A percentile compares a stretch with the other conserved stretches of the same genome.
Conservation (phyloP, 1,139 yeast species). For the Spathaspora sp. region DNA sequence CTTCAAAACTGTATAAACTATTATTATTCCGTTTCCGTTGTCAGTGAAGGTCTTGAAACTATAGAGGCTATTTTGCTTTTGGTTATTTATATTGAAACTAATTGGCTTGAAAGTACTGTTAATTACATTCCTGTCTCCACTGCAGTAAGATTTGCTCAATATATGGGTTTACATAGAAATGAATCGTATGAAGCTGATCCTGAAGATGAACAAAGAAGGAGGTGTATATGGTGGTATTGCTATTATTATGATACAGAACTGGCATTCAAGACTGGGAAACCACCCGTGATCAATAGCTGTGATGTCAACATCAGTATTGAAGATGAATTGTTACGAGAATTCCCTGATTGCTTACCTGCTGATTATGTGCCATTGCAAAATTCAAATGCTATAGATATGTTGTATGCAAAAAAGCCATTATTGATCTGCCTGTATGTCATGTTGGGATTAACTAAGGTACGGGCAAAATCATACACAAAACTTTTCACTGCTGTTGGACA, state of each 20-base stretch:
- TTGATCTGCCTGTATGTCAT: conserved; percentile 15
- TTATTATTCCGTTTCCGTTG: conserved; percentile 45
- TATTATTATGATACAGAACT: conserved; percentile 54
- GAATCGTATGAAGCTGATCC: conserved; percentile 46
- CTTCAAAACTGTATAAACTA: conserved; percentile 44
- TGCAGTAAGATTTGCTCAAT: conserved; percentile 61
- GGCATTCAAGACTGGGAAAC: conserved; percentile 58
- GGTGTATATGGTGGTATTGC: conserved; percentile 57
- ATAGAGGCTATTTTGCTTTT: conserved; percentile 51
- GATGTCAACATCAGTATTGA: conserved; percentile 43
- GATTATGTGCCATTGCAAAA: background rate
- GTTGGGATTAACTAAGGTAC: conserved; percentile 24
- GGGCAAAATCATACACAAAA: conserved; percentile 28
- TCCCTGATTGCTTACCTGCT: background rate
- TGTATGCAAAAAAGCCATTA: background rate
- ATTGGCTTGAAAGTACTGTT: conserved; percentile 41
- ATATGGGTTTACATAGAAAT: conserved; percentile 62
- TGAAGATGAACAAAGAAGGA: conserved; percentile 37
- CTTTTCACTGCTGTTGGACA: conserved; percentile 31
- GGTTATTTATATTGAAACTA: conserved; percentile 44
- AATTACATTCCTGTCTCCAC: conserved; percentile 47
- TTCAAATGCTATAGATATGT: background rate
- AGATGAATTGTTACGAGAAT: conserved; percentile 11
- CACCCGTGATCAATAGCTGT: conserved; percentile 53
- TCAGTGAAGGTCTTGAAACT: conserved; percentile 52